phyloP scores from a whole-genome alignment of 2,329 filamentous ascomycete genomes.

The Madurella fahalii region DNA sequence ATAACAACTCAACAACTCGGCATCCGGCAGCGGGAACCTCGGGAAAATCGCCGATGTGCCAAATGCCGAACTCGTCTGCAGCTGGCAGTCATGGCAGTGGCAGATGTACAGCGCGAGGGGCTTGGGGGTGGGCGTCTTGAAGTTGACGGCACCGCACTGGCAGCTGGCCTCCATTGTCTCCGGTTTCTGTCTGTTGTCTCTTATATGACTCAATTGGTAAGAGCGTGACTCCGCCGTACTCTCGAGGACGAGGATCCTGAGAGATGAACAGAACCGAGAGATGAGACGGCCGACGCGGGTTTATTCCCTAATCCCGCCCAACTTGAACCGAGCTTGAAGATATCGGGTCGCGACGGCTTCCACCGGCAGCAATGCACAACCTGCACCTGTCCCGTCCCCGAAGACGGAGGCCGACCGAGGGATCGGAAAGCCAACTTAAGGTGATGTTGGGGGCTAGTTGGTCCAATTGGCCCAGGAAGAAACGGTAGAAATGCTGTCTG shows the following conservation, averaged over 20 bases:
- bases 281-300: too few relatives aligned
- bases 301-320: too few relatives aligned
- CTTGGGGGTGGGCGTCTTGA: conserved; percentile 56
- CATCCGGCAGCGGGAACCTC: conserved; percentile 53
- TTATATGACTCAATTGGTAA: not conserved
- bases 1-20: conserved; percentile 50
- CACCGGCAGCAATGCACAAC: conserved; percentile 1
- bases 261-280: too few relatives aligned
- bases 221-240: not conserved
- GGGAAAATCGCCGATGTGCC: conserved; percentile 68
- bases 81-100: conserved; percentile 64
- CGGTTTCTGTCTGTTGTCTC: not conserved
- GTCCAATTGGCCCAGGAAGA: not conserved
- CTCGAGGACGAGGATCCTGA: too few relatives aligned
- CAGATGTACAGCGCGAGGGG: conserved; percentile 67
- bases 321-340: too few relatives aligned
- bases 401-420: conserved; percentile 7
- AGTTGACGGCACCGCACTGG: conserved; percentile 60
- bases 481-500: not conserved
- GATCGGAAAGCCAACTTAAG: not conserved
- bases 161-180: conserved; percentile 54
- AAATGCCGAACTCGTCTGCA: conserved; percentile 63
- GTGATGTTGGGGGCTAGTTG: not conserved
- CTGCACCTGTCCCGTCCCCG: conserved; percentile 6
- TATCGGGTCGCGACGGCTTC: conserved; percentile 12